phyloP scores from a whole-genome alignment of 129 eudicot species.

The Deinandra increscens region DNA sequence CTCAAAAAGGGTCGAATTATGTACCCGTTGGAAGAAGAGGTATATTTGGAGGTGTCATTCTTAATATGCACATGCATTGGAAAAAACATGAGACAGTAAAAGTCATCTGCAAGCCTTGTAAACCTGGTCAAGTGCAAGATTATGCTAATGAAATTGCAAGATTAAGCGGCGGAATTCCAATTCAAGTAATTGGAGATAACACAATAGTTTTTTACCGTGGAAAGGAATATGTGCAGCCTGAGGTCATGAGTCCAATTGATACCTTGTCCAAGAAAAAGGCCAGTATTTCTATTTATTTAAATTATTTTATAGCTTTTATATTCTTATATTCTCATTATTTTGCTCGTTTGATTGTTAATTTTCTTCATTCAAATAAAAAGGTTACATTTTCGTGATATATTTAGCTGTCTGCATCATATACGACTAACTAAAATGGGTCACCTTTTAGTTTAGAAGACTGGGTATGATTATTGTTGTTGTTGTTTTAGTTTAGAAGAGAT shows the following conservation, averaged over 20 bases:
- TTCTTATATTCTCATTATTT: background rate
- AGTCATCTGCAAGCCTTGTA: slow-evolving; percentile 93
- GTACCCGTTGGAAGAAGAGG: slow-evolving; percentile 95
- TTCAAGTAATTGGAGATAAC: slow-evolving; percentile 74
- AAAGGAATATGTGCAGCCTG: slow-evolving; percentile 83
- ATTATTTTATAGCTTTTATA: background rate
- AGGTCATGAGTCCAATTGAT: slow-evolving; percentile 93
- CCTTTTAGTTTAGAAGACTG: background rate
- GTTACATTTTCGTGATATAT: background rate
- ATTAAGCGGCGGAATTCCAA: slow-evolving; percentile 89
- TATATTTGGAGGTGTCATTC: slow-evolving; percentile 88
- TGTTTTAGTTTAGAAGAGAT: background rate
- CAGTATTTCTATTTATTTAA: slow-evolving; percentile 9
- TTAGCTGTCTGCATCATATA: background rate
- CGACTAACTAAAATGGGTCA: background rate
- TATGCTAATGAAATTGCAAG: slow-evolving; percentile 84
- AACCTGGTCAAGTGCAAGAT: slow-evolving; percentile 82
- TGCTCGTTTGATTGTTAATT: background rate
- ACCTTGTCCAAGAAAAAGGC: slow-evolving; percentile 90
- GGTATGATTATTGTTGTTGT: no score
- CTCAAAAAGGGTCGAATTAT: slow-evolving; percentile 81
- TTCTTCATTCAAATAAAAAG: background rate
- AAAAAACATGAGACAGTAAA: slow-evolving; percentile 92
- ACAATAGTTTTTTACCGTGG: slow-evolving; percentile 83
- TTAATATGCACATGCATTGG: slow-evolving; percentile 98